Percentiles rank a stretch among this genome's conserved stretches.
Evolutionary conservation across 2,329 filamentous ascomycete species (phyloP).

Genomic region (Claviceps spartinae): DNA sequence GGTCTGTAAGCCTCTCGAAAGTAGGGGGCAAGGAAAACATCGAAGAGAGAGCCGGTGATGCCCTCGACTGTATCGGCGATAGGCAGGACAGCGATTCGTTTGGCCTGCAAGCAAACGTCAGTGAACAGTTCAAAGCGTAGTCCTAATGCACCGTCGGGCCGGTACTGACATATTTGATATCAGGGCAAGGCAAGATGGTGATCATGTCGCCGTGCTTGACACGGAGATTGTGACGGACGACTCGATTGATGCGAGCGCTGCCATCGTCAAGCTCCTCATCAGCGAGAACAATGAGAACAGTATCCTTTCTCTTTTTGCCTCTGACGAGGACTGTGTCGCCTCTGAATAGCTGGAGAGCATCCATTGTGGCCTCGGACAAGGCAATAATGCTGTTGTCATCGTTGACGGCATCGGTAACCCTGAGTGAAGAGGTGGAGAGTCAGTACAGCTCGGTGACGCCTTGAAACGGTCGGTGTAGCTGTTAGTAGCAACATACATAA

Average conservation of each 20-base stretch:
- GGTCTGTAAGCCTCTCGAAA: slow-evolving; percentile 98
- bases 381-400: slow-evolving; percentile 99
- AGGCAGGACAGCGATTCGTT: slow-evolving; percentile 94
- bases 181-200: slow-evolving; percentile 92
- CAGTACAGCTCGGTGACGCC: not conserved
- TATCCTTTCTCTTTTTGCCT: slow-evolving; percentile 99
- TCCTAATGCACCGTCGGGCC: not conserved
- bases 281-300: slow-evolving; percentile 89
- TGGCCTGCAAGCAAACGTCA: slow-evolving; percentile 49
- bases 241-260: slow-evolving; percentile 93
- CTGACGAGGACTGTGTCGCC: slow-evolving; percentile 96
- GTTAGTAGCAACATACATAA: slow-evolving; percentile 56
- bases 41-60: slow-evolving; percentile 92
- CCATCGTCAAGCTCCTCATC: slow-evolving; percentile 98
- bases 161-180: slow-evolving; percentile 94
- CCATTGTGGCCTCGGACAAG: slow-evolving; percentile 97
- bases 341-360: slow-evolving; percentile 93
- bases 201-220: slow-evolving; percentile 98
- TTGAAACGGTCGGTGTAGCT: not conserved
- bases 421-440: slow-evolving; percentile 22
- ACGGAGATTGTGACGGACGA: slow-evolving; percentile 93
- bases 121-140: not conserved
- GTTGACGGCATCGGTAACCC: slow-evolving; percentile 95
- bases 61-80: slow-evolving; percentile 98
- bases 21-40: slow-evolving; percentile 97